A percentile compares a stretch with the other conserved stretches of the same genome.
Evolutionary conservation across 2,329 filamentous ascomycete species (phyloP).

Genomic region (Anthostomella pinea): DNA sequence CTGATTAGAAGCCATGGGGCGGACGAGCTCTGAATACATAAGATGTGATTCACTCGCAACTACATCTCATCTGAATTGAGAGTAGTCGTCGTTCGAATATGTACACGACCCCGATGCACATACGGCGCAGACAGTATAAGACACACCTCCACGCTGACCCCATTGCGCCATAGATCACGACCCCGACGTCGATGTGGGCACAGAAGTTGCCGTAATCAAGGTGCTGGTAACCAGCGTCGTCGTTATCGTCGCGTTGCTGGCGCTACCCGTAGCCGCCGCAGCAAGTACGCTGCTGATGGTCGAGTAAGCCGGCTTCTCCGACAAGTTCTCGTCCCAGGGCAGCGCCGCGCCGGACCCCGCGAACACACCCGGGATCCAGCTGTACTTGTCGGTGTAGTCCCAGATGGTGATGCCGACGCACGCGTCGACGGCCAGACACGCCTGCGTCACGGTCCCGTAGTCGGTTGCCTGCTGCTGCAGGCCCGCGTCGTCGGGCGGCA

Average conservation of each 20-base stretch:
- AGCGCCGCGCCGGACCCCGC: conserved; percentile 36
- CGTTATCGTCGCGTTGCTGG: conserved; percentile 1
- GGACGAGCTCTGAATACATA: too few species aligned
- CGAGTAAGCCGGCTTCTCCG: conserved; percentile 39
- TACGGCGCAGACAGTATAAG: conserved; percentile 26
- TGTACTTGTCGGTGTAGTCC: conserved; percentile 42
- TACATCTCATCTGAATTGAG: too few species aligned
- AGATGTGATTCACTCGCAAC: too few species aligned
- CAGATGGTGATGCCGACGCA: conserved; percentile 44
- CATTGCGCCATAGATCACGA: conserved; percentile 17
- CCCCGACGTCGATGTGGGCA: conserved; percentile 6
- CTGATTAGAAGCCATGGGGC: too few species aligned
- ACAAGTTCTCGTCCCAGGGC: conserved; percentile 36
- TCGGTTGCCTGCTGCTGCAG: conserved; percentile 45
- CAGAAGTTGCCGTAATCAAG: conserved; percentile 3
- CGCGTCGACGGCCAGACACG: conserved; percentile 33
- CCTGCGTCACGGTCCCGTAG: conserved; percentile 38
- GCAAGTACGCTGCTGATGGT: conserved; percentile 36
- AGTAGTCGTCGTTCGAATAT: conserved; percentile 29
- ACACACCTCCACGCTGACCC: conserved; percentile 30
- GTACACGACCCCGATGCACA: conserved; percentile 30
- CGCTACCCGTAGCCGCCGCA: conserved; percentile 23
- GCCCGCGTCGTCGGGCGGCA: conserved; percentile 43
- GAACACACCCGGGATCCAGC: conserved; percentile 39
- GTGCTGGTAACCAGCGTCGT: conserved; percentile 7